Base-by-base conservation (phyloP, 495 filamentous ascomycete genomes). In the Aspergillus hancockii region DNA sequence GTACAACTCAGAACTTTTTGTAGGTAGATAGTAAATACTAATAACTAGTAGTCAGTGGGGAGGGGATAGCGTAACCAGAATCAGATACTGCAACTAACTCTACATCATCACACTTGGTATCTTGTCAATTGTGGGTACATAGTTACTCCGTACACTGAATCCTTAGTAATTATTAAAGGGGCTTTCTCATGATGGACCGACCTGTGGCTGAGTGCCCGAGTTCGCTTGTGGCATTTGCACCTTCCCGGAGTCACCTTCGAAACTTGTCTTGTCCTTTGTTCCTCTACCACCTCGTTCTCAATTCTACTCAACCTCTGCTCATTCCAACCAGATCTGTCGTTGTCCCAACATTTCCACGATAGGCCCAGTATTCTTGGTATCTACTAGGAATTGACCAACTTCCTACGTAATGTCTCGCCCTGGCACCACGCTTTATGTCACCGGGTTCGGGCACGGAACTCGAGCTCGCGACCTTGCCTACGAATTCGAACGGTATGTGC, bases 401-500 rank as follows among this genome's bases (percentile, higher is more conserved):
- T 51, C 34, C 55, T 25, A 22, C 58, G 52, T 38, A 66, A 97
- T 97, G 92, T 97, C 92, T 84, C 91, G 93, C 64, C 87, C 90
- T 69, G 88, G 87, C 54, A 96, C 93, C 43, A 98, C 94, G 31
- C 91, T 98, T 57, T 98, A 98, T 82, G 94, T 97, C 62, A 89
- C 84, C 61, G 94, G 94, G 82, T 99, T 99, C 78, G 94, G 93
- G 81, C 93, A 96, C 76, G 95, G 94, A 70, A 99, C 94, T 74
- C 92, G 94, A 81, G 94, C 94, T 73, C 92, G 95, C 85, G 94
- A 99, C 80, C 91, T 99, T 77, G 94, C 94, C 81, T 98, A 97
- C 90, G 94, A 99, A 85, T 97, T 97, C 90, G 92, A 97, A 90
- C 90, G 93, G 95, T 98, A 95, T 83, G 90, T 92, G 66, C 71